A percentile compares a stretch with the other conserved stretches of the same genome.
phyloP scores from a whole-genome alignment of 768 basidiomycete species.

The Suillus hirtellus region DNA sequence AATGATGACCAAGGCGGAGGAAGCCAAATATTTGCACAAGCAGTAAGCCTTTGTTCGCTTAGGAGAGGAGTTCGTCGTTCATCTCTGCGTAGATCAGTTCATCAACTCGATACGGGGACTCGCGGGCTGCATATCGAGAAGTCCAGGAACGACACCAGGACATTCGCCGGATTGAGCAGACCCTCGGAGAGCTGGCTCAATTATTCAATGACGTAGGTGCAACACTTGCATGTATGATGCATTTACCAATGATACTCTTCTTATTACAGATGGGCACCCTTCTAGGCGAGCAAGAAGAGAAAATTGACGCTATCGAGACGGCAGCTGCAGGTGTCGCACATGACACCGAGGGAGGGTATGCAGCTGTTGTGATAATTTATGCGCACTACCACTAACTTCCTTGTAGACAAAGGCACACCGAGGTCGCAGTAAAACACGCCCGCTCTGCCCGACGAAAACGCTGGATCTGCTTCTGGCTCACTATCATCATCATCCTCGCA shows the following conservation, averaged over 20 bases:
- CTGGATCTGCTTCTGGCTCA: constrained; percentile 80
- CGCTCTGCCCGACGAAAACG: constrained; percentile 74
- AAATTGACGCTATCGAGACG: constrained; percentile 61
- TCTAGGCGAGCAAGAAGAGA: constrained; percentile 79
- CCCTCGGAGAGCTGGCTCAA: constrained; percentile 85
- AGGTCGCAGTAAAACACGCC: constrained; percentile 67
- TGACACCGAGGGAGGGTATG: constrained; percentile 74
- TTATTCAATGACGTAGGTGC: constrained; percentile 76
- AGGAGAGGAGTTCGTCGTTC: neutral
- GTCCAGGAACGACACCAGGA: constrained; percentile 89
- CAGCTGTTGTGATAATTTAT: constrained; percentile 9
- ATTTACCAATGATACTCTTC: constrained; percentile 10
- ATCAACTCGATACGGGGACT: constrained; percentile 82
- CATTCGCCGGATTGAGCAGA: constrained; percentile 81
- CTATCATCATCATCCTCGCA: constrained; percentile 59
- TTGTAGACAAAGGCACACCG: constrained; percentile 58
- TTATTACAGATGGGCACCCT: constrained; percentile 68
- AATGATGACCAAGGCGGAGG: constrained; percentile 57
- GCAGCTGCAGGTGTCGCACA: constrained; percentile 62
- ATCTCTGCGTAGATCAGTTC: constrained; percentile 54
- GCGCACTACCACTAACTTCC: neutral
- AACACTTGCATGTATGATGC: constrained; percentile 6
- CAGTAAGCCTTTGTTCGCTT: constrained; percentile 39
- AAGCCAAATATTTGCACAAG: constrained; percentile 78
- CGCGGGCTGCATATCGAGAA: constrained; percentile 79